Evolutionary conservation across 176 grass and related monocot species (phyloP), one percentile per base, ranked within the genome.

Genomic region (Oryza nivara): DNA sequence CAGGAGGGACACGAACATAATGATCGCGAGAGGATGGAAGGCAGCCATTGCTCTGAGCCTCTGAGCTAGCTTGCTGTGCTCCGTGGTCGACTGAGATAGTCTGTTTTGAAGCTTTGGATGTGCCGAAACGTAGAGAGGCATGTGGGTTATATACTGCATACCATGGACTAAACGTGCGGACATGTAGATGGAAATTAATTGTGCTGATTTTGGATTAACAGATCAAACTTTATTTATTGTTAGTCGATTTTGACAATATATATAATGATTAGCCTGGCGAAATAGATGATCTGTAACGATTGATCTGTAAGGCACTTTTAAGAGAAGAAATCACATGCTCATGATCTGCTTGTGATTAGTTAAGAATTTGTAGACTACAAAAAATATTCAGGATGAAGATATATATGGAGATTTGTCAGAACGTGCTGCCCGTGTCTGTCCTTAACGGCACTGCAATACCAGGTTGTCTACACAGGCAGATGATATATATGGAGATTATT

Each of bases 101-200:
- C 35, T 36, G 16, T 66, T 3, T 2, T 47, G 46, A 47, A 76
- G 10, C 67, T 79, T 25, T 40, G 84, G 61, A 1, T 81, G 26
- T 5, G 68, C 64, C 20, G 47, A 65, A 35, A 77, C 52, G 69
- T 61, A 30, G 75, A 54, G 84, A 75, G 48, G 16, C 12, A 6
- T n/a, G 0, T 12, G 40, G n/a, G 58, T 83, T 86, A 79, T 84
- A 87, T 87, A 48, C 48, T 35, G 70, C n/a, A 36, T 36, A 4
- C 48, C 35, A 9, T 80, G 63, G 20, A 7, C 34, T 70, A 36
- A 73, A 91, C 86, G 82, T 91, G 89, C 72, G 78, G 67, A 36
- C 72, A 72, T 66, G 89, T 88, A 40, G 68, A 80, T 48, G 51
- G 77, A 44, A 44, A 44, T 44, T 44, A 36, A 36, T 6, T 36